phyloP scores from a whole-genome alignment of 805 yeast genomes.

The Saccharomyces cerevisiae region DNA sequence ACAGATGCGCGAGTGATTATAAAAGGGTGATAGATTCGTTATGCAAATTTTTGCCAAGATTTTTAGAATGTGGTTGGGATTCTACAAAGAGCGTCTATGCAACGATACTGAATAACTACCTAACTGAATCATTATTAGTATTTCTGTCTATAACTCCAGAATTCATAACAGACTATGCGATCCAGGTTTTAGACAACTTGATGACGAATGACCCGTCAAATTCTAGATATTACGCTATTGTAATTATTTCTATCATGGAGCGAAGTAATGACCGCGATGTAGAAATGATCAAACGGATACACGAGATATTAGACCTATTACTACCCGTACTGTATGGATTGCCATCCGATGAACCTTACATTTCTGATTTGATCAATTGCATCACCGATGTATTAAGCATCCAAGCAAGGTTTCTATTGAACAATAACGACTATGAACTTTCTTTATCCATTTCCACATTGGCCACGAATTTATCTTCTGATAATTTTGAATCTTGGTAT shows the following conservation, averaged over 20 bases:
- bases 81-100: constrained; percentile 25
- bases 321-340: constrained; percentile 14
- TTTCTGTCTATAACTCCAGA: constrained; percentile 19
- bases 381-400: constrained; percentile 22
- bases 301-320: constrained; percentile 13
- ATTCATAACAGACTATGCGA: constrained; percentile 13
- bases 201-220: constrained; percentile 12
- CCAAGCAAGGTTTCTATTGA: constrained; percentile 22
- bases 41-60: constrained; percentile 40
- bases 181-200: constrained; percentile 14
- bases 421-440: constrained; percentile 18
- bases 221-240: constrained; percentile 20
- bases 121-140: constrained; percentile 41
- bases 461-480: constrained; percentile 24
- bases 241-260: constrained; percentile 18
- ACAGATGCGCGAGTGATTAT: constrained; percentile 14
- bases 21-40: constrained; percentile 32
- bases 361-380: constrained; percentile 19
- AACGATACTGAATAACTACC: constrained; percentile 38
- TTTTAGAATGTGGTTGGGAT: constrained; percentile 40
- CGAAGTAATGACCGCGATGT: constrained; percentile 19
- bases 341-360: constrained; percentile 12
- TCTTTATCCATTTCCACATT: constrained; percentile 22
- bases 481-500: constrained; percentile 27
- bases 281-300: constrained; percentile 15